Evolutionary conservation across 2,329 filamentous ascomycete species (phyloP), one percentile per base, ranked within the genome.

Genomic region (Alternaria angustiovoidea): DNA sequence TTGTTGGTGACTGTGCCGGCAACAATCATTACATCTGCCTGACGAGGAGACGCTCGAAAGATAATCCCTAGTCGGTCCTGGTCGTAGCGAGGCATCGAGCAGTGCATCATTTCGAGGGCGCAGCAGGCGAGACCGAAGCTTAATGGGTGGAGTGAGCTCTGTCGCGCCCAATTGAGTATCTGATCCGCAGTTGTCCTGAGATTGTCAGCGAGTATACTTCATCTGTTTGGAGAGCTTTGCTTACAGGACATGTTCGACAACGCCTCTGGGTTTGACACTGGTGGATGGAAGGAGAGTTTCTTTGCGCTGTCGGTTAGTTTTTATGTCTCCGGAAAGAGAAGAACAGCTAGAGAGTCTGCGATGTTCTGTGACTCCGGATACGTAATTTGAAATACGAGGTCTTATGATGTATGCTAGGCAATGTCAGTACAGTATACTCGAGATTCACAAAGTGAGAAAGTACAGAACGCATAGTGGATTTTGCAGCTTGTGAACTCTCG

Each of bases 21-120:
- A 24, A 96, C 93, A 73, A 96, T 95, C 92, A 96, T 95, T 66
- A 96, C 91, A 79, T 96, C 93, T 56, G 92, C 92, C 81, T 96
- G 92, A 65, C 92, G 90, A 6, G 92, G 93, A 11, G 91, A 94
- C 57, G 92, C 93, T 73, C 92, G 89, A 87, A 95, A 96, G 79
- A 96, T 95, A 78, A 96, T 96, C 71, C 93, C 93, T 55, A 95
- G 85, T 46, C 93, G 88, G 82, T 96, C 92, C 77, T 95, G 92
- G 76, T 96, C 92, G 87, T 96, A 96, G 38, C 92, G 90, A 14
- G 92, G 92, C 64, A 91, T 93, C 28, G 92, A 96, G 39, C 93
- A 85, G 78, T 94, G 91, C 92, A 96, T 96, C 93, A 96, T 96
- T 80, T 96, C 92, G 78, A 96, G 83, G 80, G 91, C 92, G 79